These are phyloP conservation scores for Umbelopsis sp. DNA, from an alignment of 192 early-diverging fungal species.

Conservation along the genomic window DNA sequence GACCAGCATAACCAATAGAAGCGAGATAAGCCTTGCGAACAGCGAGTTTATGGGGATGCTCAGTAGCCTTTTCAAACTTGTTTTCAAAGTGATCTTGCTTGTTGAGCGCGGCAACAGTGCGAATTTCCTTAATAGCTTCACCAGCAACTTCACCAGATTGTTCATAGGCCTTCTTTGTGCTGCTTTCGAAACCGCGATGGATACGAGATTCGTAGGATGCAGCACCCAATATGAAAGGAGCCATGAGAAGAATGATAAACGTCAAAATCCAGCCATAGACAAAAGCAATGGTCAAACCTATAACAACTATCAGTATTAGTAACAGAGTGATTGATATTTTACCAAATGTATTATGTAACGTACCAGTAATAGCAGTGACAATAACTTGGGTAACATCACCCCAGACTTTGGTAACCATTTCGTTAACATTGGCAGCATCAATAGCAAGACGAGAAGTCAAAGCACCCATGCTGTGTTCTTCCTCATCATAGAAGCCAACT, in stretches of 20 bases:
- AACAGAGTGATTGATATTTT: background rate
- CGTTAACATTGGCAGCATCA: constrained; percentile 67
- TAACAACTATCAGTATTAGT: background rate
- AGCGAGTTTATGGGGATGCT: constrained; percentile 70
- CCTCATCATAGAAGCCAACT: constrained; percentile 84
- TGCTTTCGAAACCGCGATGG: constrained; percentile 60
- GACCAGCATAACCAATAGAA: constrained; percentile 75
- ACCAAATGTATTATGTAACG: background rate
- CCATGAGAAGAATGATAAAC: constrained; percentile 66
- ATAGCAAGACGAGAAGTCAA: constrained; percentile 78
- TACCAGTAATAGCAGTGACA: constrained; percentile 38
- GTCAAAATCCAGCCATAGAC: constrained; percentile 79
- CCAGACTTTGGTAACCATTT: constrained; percentile 59
- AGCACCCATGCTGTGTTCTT: constrained; percentile 73
- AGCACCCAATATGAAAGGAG: constrained; percentile 62
- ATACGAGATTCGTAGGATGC: constrained; percentile 54
- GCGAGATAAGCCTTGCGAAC: constrained; percentile 63
- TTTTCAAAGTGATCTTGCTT: constrained; percentile 72
- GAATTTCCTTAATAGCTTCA: constrained; percentile 84
- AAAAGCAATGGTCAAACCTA: constrained; percentile 66
- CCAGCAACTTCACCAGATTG: constrained; percentile 78
- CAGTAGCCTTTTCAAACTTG: constrained; percentile 63
- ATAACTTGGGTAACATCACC: constrained; percentile 40
- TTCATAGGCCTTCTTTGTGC: constrained; percentile 77
- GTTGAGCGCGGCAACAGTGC: constrained; percentile 83